Base-by-base conservation (phyloP, 805 yeast species). In the Nakazawaea ernobii region DNA sequence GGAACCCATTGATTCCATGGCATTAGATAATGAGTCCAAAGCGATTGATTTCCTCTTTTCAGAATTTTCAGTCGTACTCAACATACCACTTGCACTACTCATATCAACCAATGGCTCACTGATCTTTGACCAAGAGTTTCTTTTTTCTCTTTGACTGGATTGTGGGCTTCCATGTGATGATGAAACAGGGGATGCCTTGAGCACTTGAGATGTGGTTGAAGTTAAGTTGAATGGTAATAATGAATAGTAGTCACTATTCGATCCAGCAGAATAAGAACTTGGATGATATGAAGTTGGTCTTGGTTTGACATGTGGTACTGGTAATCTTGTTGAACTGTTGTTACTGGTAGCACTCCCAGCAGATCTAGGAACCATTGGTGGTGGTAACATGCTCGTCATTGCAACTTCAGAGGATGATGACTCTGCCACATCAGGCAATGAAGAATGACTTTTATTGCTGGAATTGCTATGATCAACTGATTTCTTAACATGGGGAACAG, bases 261-360 rank as follows among this genome's bases (percentile, higher is more conserved):
- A 52, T 2, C 63, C 48, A 36, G 61, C 51, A 49, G 70, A 54
- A 46, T 57, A 58, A 28, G 79, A 69, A 1, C 83, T 74, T 14
- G 95, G 95, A 59, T 86, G 91, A 58, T 84, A 86, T 8, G 94
- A 85, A 0, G 92, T 86, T 37, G 95, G 95, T 61, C 95, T 76
- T 49, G 89, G 91, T 58, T 78, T 82, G 61, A 79, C 75, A 9
- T 71, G 58, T 44, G 71, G 70, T 28, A 73, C 76, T 8, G 77
- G 75, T 44, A 73, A 63, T 56, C 69, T 65, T 24, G 41, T 6
- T 1, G 66, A 50, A 29, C 46, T 46, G 8, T 41, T 30, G 8
- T 20, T 20, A 20, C 35, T 35, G 10, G 42, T 33, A 7, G 55
- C 44, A 15, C 54, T 51, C 11, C 55, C 47, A 17, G 49, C 52